Conservation (phyloP, 2,329 filamentous ascomycete species). For the Raffaelea albimanens region DNA sequence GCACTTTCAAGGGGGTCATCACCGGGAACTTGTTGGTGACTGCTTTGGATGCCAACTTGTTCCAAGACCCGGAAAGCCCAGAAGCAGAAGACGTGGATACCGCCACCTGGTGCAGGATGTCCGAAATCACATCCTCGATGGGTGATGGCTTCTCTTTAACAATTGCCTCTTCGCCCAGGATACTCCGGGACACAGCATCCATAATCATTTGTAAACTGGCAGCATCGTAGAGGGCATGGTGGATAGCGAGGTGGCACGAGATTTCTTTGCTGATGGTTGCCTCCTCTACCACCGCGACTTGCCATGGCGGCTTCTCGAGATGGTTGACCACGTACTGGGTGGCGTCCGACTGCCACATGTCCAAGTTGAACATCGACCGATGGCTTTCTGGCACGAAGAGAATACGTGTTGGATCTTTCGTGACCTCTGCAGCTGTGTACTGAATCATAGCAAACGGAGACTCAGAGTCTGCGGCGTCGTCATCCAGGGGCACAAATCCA, state of each 20-base stretch:
- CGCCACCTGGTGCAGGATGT: constrained; percentile 29
- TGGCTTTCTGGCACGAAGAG: neutral
- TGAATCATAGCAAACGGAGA: constrained; percentile 67
- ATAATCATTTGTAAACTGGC: constrained; percentile 60
- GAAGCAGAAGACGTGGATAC: constrained; percentile 12
- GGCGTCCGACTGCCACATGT: constrained; percentile 27
- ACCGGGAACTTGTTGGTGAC: constrained; percentile 66
- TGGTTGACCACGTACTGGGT: constrained; percentile 25
- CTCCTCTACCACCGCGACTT: constrained; percentile 36
- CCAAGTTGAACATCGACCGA: constrained; percentile 18
- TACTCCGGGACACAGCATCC: constrained; percentile 39
- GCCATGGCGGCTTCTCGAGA: constrained; percentile 55
- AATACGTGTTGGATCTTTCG: neutral
- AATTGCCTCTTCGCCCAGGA: constrained; percentile 17
- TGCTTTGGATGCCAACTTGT: constrained; percentile 36
- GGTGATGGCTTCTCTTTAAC: constrained; percentile 3
- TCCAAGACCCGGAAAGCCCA: constrained; percentile 52
- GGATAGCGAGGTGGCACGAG: constrained; percentile 38
- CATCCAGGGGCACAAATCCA: constrained; percentile 57
- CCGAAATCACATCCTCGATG: constrained; percentile 24
- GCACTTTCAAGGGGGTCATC: constrained; percentile 52
- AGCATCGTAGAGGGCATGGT: constrained; percentile 84
- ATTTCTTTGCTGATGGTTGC: constrained; percentile 18
- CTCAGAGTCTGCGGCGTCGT: constrained; percentile 29
- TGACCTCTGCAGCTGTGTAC: constrained; percentile 24